Conservation (phyloP, 2,329 filamentous ascomycete genomes). For the Lithohypha guttulata region DNA sequence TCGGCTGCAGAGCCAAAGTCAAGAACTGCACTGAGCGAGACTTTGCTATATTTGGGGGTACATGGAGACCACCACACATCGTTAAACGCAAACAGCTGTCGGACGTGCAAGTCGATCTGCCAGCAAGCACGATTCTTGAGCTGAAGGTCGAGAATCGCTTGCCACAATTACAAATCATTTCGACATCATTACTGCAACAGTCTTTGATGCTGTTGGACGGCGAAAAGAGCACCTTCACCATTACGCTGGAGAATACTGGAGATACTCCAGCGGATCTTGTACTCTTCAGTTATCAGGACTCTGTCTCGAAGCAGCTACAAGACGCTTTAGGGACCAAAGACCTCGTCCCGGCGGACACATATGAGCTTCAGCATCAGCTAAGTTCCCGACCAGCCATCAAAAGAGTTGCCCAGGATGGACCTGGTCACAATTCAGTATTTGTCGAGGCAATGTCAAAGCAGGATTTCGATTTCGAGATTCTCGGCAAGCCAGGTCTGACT, state of each 20-base stretch:
- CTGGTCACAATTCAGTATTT: conserved; percentile 31
- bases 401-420: conserved; percentile 24
- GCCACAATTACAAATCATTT: conserved; percentile 64
- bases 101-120: conserved; percentile 4
- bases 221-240: conserved; percentile 63
- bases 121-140: conserved; percentile 11
- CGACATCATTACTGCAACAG: conserved; percentile 68
- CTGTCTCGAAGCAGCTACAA: conserved; percentile 67
- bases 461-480: conserved; percentile 71
- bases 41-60: conserved; percentile 71
- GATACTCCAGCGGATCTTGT: conserved; percentile 69
- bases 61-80: conserved; percentile 57
- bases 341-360: conserved; percentile 64
- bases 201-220: conserved; percentile 90
- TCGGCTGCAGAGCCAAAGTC: conserved; percentile 68
- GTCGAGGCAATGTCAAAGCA: conserved; percentile 46
- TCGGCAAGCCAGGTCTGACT: conserved; percentile 76
- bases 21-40: conserved; percentile 69
- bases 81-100: conserved; percentile 53
- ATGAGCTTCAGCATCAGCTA: conserved; percentile 75
- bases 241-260: conserved; percentile 73
- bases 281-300: conserved; percentile 81
- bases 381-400: conserved; percentile 55
- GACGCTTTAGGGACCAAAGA: conserved; percentile 65
- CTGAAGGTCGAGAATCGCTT: conserved; percentile 60